Conservation (phyloP, 1,284 basidiomycete species). For the Pseudozyma tsukubaensis region DNA sequence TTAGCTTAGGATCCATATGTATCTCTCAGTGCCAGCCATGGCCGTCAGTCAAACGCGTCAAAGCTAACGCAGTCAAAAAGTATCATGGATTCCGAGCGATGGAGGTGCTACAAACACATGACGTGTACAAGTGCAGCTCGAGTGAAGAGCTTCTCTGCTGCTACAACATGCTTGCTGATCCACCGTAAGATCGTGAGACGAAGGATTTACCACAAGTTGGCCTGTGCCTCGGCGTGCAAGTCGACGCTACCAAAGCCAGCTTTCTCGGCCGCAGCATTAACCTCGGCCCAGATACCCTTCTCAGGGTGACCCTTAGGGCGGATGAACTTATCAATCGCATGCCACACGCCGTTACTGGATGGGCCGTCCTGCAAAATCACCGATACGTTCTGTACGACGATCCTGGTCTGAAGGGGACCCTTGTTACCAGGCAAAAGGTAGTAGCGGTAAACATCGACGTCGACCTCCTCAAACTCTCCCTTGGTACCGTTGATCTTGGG, state of each 20-base stretch:
- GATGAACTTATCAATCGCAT: slow-evolving; percentile 72
- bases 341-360: slow-evolving; percentile 76
- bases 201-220: slow-evolving; percentile 23
- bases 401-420: slow-evolving; percentile 71
- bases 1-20: no score
- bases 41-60: no score
- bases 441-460: slow-evolving; percentile 58
- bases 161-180: background rate
- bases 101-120: no score
- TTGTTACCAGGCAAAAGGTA: slow-evolving; percentile 52
- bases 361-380: slow-evolving; percentile 74
- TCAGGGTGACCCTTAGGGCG: slow-evolving; percentile 49
- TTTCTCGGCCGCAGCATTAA: slow-evolving; percentile 26
- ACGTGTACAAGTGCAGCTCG: no score
- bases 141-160: no score
- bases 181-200: background rate
- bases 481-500: slow-evolving; percentile 39
- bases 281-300: slow-evolving; percentile 48
- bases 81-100: no score
- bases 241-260: slow-evolving; percentile 48
- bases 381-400: slow-evolving; percentile 74
- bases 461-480: slow-evolving; percentile 46
- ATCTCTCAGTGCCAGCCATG: no score
- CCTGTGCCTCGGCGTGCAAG: slow-evolving; percentile 28
- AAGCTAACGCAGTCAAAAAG: no score